Evolutionary conservation across 768 basidiomycete species (phyloP).

Genomic region (Lactarius sanguifluus): DNA sequence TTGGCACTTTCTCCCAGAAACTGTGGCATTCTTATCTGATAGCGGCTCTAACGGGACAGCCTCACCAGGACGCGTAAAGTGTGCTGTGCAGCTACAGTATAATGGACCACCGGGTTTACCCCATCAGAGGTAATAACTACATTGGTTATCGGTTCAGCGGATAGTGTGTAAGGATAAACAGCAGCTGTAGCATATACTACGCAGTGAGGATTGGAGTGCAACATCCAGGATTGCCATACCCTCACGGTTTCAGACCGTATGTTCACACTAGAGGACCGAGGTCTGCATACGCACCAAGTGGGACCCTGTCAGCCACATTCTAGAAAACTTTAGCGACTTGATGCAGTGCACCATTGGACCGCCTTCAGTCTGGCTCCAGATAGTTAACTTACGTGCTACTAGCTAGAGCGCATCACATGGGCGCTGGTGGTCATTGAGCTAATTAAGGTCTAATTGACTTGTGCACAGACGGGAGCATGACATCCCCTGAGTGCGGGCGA

Average conservation of each 20-base stretch:
- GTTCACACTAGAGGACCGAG: conserved; percentile 41
- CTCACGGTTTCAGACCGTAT: conserved; percentile 37
- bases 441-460: conserved; percentile 37
- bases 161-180: conserved; percentile 38
- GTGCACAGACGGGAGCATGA: conserved; percentile 34
- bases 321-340: conserved; percentile 25
- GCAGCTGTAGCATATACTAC: conserved; percentile 46
- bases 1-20: conserved; percentile 38
- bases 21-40: conserved; percentile 48
- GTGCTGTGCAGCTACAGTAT: conserved; percentile 44
- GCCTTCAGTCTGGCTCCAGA: conserved; percentile 9
- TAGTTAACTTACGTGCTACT: background rate
- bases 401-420: conserved; percentile 25
- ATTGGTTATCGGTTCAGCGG: too few relatives aligned
- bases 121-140: too few relatives aligned
- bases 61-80: conserved; percentile 64
- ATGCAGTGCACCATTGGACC: conserved; percentile 34
- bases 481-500: conserved; percentile 31
- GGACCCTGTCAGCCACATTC: conserved; percentile 7
- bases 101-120: conserved; percentile 51
- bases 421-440: conserved; percentile 33
- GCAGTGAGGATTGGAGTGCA: conserved; percentile 36
- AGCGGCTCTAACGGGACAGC: conserved; percentile 51
- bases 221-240: conserved; percentile 29
- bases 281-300: conserved; percentile 24